A percentile compares a stretch with the other conserved stretches of the same genome.
Evolutionary conservation across 1,139 yeast genomes (phyloP).

Genomic region (Wickerhamomyces sp.): DNA sequence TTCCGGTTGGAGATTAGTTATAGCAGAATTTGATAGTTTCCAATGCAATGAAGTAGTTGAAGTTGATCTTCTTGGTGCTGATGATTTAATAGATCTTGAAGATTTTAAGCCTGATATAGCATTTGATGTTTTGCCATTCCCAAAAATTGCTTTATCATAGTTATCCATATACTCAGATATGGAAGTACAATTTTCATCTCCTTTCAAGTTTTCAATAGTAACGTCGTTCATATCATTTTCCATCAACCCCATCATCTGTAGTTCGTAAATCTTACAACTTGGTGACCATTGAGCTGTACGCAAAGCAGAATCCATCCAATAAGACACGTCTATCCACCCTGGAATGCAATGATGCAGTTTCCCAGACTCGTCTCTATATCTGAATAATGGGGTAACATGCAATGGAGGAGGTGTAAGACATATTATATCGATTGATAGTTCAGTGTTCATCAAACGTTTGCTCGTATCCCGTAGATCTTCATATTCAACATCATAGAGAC

Average conservation of each 20-base stretch:
- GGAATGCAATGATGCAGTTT: constrained; percentile 77
- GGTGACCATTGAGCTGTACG: constrained; percentile 70
- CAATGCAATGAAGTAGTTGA: constrained; percentile 16
- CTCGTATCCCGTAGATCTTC: constrained; percentile 73
- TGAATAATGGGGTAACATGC: constrained; percentile 84
- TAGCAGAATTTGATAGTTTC: constrained; percentile 20
- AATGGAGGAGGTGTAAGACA: constrained; percentile 89
- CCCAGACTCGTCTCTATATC: constrained; percentile 57
- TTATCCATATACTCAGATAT: constrained; percentile 51
- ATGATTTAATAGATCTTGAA: not conserved
- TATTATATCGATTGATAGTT: constrained; percentile 82
- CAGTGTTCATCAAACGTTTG: constrained; percentile 67
- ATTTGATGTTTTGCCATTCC: constrained; percentile 5
- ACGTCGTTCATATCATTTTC: constrained; percentile 77
- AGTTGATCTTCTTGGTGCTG: constrained; percentile 12
- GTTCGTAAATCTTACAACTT: constrained; percentile 85
- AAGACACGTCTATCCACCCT: constrained; percentile 90
- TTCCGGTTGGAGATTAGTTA: constrained; percentile 18
- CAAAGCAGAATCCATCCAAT: constrained; percentile 60
- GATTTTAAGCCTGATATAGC: not conserved
- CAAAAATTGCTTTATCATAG: constrained; percentile 56
- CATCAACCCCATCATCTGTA: constrained; percentile 98
- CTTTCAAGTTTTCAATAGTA: constrained; percentile 50
- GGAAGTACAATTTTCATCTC: constrained; percentile 26
- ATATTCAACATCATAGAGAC: constrained; percentile 87